These are phyloP conservation scores for Amborella trichopoda DNA, from an alignment of 164 flowering plant genomes.

Conservation along the genomic window DNA sequence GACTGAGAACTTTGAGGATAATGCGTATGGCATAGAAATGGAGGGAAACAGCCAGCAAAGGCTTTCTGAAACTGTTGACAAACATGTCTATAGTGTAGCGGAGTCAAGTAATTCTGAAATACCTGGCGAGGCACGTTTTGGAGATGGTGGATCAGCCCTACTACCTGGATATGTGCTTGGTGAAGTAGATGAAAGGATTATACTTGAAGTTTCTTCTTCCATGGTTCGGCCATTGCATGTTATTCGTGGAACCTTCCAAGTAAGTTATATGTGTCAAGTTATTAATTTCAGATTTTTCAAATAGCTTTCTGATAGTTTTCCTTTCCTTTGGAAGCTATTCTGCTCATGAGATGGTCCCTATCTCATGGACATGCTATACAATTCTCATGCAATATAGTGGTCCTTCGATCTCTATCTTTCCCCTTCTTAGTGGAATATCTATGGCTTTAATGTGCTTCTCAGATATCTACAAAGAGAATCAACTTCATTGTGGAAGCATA, in stretches of 20 bases:
- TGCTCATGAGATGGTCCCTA: no score
- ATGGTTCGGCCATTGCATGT: conserved; percentile 86
- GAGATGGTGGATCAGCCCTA: conserved; percentile 36
- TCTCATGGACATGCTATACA: no score
- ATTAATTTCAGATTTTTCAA: neutral
- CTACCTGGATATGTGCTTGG: conserved; percentile 85
- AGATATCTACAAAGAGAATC: conserved; percentile 83
- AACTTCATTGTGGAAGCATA: conserved; percentile 73
- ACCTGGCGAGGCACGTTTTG: conserved; percentile 25
- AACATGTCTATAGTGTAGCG: conserved; percentile 13
- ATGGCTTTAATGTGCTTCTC: no score
- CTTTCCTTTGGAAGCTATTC: no score
- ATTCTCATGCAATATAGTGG: no score
- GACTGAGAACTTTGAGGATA: conserved; percentile 24
- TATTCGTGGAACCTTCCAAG: conserved; percentile 84
- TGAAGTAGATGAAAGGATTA: conserved; percentile 83
- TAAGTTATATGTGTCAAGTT: no score
- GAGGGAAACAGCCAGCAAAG: conserved; percentile 26
- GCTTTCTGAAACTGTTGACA: conserved; percentile 27
- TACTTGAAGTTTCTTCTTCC: conserved; percentile 83
- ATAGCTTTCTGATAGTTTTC: neutral
- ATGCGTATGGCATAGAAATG: conserved; percentile 19
- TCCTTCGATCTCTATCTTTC: no score
- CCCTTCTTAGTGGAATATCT: no score
- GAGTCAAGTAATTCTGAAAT: conserved; percentile 28